Conservation (phyloP, 352 stramenopile species). For the Phytopythium ostracodes region DNA sequence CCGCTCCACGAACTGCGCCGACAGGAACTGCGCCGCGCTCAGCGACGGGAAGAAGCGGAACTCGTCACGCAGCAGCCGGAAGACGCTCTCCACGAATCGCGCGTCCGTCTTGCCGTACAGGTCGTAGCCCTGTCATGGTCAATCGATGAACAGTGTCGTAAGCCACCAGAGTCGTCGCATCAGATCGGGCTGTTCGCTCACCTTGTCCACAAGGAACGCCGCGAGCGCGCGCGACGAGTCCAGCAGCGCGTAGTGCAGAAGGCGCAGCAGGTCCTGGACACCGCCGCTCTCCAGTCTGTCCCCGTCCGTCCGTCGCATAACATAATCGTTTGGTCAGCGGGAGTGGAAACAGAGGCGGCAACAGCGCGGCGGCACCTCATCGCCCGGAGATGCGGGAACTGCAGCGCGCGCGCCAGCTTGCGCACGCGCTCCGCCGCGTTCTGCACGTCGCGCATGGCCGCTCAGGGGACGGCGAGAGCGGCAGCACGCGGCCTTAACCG, state of each 20-base stretch:
- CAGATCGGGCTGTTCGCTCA: neutral
- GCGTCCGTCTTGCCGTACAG: slow-evolving; percentile 74
- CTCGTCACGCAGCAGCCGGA: slow-evolving; percentile 68
- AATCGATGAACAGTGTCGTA: neutral
- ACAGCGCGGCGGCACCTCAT: slow-evolving; percentile 2
- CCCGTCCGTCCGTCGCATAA: too few relatives aligned
- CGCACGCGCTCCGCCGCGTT: slow-evolving; percentile 57
- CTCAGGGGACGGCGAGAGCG: too few relatives aligned
- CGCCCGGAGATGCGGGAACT: slow-evolving; percentile 41
- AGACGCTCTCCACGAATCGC: slow-evolving; percentile 70
- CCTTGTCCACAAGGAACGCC: slow-evolving; percentile 39
- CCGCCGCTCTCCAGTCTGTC: slow-evolving; percentile 26
- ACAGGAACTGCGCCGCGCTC: slow-evolving; percentile 61
- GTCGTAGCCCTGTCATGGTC: slow-evolving; percentile 55
- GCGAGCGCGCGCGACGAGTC: slow-evolving; percentile 72
- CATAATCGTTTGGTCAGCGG: neutral
- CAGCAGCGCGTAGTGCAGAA: slow-evolving; percentile 68
- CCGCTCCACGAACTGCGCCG: slow-evolving; percentile 47
- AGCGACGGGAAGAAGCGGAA: slow-evolving; percentile 70
- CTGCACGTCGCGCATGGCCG: slow-evolving; percentile 31
- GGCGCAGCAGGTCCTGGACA: slow-evolving; percentile 51
- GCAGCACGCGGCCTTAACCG: too few relatives aligned
- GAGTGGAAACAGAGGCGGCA: neutral
- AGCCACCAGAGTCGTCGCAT: too few relatives aligned
- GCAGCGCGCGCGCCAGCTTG: slow-evolving; percentile 44